A percentile compares a stretch with the other conserved stretches of the same genome.
Evolutionary conservation across 2,329 filamentous ascomycete species (phyloP).

Genomic region (Aspergillus sp.): DNA sequence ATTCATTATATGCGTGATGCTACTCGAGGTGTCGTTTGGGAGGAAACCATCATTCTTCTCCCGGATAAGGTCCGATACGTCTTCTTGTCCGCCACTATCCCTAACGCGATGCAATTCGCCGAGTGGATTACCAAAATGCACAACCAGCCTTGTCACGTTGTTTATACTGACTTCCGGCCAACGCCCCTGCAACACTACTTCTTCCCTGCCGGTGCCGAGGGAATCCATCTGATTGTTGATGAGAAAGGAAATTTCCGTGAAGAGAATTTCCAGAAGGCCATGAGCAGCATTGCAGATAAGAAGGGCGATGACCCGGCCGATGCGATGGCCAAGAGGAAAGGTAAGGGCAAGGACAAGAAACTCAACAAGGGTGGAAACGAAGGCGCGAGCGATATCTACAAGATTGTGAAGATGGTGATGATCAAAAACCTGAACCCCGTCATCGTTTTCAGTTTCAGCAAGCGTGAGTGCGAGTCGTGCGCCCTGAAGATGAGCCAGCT

Average conservation of each 20-base stretch:
- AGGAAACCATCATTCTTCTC: slow-evolving; percentile 96
- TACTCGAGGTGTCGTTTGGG: slow-evolving; percentile 92
- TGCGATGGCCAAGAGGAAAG: slow-evolving; percentile 73
- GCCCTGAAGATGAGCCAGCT: slow-evolving; percentile 83
- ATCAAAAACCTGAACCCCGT: slow-evolving; percentile 95
- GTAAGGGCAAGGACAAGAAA: slow-evolving; percentile 88
- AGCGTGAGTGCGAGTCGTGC: slow-evolving; percentile 89
- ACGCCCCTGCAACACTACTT: slow-evolving; percentile 98
- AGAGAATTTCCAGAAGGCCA: slow-evolving; percentile 95
- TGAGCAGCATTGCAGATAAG: slow-evolving; percentile 83
- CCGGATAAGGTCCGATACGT: slow-evolving; percentile 99
- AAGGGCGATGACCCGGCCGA: slow-evolving; percentile 82
- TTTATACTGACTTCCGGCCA: slow-evolving; percentile 97
- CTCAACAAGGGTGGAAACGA: slow-evolving; percentile 79
- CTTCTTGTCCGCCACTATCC: slow-evolving; percentile 95
- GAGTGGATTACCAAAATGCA: slow-evolving; percentile 99
- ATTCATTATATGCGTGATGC: slow-evolving; percentile 99
- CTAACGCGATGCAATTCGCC: slow-evolving; percentile 98
- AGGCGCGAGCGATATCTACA: slow-evolving; percentile 80
- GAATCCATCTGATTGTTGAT: slow-evolving; percentile 91
- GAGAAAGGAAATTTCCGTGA: slow-evolving; percentile 96
- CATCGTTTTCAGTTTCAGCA: slow-evolving; percentile 99
- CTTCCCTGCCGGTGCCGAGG: slow-evolving; percentile 87
- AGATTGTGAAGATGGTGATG: slow-evolving; percentile 99
- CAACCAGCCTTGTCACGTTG: slow-evolving; percentile 94